Evolutionary conservation across 345 rosid genomes (phyloP).

Genomic region (Hibiscus mutabilis): DNA sequence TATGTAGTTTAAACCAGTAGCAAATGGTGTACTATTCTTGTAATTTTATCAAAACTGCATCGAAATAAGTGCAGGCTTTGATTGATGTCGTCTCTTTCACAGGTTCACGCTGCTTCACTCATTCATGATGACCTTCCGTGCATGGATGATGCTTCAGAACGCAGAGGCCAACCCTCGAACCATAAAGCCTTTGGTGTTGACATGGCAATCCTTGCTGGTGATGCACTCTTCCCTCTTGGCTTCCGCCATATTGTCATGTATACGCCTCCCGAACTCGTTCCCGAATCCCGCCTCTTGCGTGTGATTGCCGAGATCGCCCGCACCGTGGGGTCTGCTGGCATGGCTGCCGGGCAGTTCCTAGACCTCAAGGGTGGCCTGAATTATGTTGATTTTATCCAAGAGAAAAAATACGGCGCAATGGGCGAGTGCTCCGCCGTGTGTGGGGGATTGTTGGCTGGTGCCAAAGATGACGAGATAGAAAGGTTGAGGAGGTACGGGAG

Average conservation of each 20-base stretch:
- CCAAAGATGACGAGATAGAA: slow-evolving; percentile 59
- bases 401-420: slow-evolving; percentile 89
- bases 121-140: slow-evolving; percentile 93
- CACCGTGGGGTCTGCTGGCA: slow-evolving; percentile 85
- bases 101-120: slow-evolving; percentile 87
- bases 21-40: not conserved
- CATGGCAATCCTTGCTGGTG: slow-evolving; percentile 94
- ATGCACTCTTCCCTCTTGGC: slow-evolving; percentile 92
- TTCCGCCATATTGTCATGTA: slow-evolving; percentile 78
- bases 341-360: slow-evolving; percentile 95
- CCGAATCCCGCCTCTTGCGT: slow-evolving; percentile 51
- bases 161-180: slow-evolving; percentile 89
- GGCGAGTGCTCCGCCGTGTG: slow-evolving; percentile 91
- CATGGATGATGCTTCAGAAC: slow-evolving; percentile 82
- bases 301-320: slow-evolving; percentile 89
- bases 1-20: not conserved
- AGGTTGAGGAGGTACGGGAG: slow-evolving; percentile 73
- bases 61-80: not conserved
- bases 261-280: slow-evolving; percentile 67
- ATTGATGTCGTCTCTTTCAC: slow-evolving; percentile 14
- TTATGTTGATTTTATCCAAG: slow-evolving; percentile 53
- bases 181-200: slow-evolving; percentile 64
- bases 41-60: not conserved
- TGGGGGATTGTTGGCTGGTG: slow-evolving; percentile 88
- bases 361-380: slow-evolving; percentile 76